Percentiles rank a stretch among this genome's conserved stretches.
phyloP scores from a whole-genome alignment of 2,329 filamentous ascomycete genomes.

The Sporothrix luriei region DNA sequence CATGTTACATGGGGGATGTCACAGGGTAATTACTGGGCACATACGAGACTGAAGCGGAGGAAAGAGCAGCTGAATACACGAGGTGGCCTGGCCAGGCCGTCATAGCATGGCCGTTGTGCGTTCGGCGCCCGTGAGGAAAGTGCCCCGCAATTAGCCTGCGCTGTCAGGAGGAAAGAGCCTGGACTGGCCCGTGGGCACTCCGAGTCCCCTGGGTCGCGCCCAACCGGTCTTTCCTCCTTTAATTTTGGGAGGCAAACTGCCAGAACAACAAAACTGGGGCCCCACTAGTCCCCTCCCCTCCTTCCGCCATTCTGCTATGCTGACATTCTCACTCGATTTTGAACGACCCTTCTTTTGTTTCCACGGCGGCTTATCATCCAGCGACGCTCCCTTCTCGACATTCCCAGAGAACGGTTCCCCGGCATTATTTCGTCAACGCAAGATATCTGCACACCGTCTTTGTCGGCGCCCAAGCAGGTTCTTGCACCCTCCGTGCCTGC shows the following conservation, averaged over 20 bases:
- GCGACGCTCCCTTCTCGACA: neutral
- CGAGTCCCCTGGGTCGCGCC: neutral
- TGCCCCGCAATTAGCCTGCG: slow-evolving; percentile 12
- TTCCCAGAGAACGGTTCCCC: neutral
- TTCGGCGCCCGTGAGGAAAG: neutral
- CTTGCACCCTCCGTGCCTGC: neutral
- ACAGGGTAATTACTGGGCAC: neutral
- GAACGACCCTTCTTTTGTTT: slow-evolving; percentile 15
- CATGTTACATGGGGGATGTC: neutral
- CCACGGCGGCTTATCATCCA: neutral
- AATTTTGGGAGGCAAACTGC: neutral
- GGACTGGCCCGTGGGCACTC: neutral
- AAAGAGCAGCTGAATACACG: neutral
- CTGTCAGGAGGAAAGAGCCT: neutral
- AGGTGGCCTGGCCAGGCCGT: too few species aligned
- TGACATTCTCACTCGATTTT: slow-evolving; percentile 14
- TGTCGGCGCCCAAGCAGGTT: neutral
- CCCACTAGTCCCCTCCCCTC: slow-evolving; percentile 18
- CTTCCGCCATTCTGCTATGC: slow-evolving; percentile 19
- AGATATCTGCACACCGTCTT: too few species aligned
- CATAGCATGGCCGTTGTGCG: neutral
- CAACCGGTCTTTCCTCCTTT: slow-evolving; percentile 13
- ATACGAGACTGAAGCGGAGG: slow-evolving; percentile 7
- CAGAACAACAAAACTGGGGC: slow-evolving; percentile 8
- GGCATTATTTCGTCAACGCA: neutral